Percentiles rank a stretch among this genome's conserved stretches.
These are phyloP conservation scores for Candolleomyces aberdarensis DNA, from an alignment of 768 basidiomycete species.

Conservation along the genomic window DNA sequence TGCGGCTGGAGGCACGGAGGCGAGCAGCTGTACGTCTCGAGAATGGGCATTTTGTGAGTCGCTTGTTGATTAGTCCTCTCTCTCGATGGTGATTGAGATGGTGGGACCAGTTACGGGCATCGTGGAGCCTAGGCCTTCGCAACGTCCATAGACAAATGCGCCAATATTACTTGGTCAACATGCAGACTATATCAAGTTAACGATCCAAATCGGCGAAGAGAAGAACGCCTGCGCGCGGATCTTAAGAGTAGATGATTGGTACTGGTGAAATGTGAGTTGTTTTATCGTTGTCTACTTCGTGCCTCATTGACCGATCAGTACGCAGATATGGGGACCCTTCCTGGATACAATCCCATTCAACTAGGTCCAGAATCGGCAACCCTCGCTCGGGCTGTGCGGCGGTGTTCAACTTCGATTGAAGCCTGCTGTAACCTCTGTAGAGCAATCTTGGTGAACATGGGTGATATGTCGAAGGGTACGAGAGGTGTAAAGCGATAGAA, in stretches of 20 bases:
- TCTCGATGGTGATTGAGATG: too few relatives aligned
- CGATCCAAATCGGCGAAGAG: neutral
- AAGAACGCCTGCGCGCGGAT: neutral
- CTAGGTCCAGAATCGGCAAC: conserved; percentile 2
- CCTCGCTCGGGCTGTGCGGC: neutral
- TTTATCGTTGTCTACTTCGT: too few relatives aligned
- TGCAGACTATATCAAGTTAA: neutral
- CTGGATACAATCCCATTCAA: conserved; percentile 7
- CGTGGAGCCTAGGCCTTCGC: too few relatives aligned
- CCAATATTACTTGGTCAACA: neutral
- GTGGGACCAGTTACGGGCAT: neutral
- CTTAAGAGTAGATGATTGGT: neutral
- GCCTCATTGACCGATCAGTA: too few relatives aligned
- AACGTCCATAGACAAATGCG: neutral
- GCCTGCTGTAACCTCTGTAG: neutral
- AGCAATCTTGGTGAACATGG: too few relatives aligned
- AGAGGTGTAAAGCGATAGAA: too few relatives aligned
- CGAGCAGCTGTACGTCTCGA: too few relatives aligned
- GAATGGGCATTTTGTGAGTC: too few relatives aligned
- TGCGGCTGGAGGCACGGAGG: too few relatives aligned
- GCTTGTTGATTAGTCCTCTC: too few relatives aligned
- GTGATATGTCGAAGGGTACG: too few relatives aligned
- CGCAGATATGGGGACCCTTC: neutral
- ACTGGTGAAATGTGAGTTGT: neutral
- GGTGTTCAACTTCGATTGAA: neutral